Evolutionary conservation across 1,284 basidiomycete species (phyloP).

Genomic region (Malassezia psittaci): DNA sequence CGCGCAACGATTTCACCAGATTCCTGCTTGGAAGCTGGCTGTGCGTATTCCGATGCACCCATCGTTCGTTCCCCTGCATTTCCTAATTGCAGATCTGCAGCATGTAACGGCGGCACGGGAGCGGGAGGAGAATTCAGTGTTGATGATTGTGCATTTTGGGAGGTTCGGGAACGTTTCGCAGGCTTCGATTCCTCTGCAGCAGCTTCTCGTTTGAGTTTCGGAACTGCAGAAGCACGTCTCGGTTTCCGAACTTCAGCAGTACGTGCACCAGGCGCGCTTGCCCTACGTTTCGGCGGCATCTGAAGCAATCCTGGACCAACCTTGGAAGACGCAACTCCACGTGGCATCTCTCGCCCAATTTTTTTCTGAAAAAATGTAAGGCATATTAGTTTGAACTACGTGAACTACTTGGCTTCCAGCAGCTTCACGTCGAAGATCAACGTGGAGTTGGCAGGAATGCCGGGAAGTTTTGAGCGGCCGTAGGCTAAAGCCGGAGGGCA

Average conservation of each 20-base stretch:
- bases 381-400: too few species aligned
- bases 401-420: conserved; percentile 50
- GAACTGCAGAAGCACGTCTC: background rate
- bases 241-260: background rate
- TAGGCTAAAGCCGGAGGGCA: conserved; percentile 58
- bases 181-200: conserved; percentile 20
- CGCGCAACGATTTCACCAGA: conserved; percentile 25
- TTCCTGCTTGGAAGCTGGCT: conserved; percentile 7
- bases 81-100: background rate
- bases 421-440: conserved; percentile 55
- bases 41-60: conserved; percentile 2
- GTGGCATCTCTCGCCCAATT: background rate
- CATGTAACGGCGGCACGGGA: conserved; percentile 8
- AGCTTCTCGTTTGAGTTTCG: conserved; percentile 21
- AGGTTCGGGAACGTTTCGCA: conserved; percentile 5
- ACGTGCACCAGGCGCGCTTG: background rate
- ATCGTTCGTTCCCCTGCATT: conserved; percentile 4
- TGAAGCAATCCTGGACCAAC: background rate
- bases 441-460: conserved; percentile 53
- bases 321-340: background rate
- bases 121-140: conserved; percentile 13
- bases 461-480: conserved; percentile 51
- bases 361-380: too few species aligned
- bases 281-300: conserved; percentile 17
- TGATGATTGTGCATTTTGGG: background rate